Percentiles rank a stretch among this genome's conserved stretches.
Conservation (phyloP, 139 green algal species). For the Diplosphaera chodatii region DNA sequence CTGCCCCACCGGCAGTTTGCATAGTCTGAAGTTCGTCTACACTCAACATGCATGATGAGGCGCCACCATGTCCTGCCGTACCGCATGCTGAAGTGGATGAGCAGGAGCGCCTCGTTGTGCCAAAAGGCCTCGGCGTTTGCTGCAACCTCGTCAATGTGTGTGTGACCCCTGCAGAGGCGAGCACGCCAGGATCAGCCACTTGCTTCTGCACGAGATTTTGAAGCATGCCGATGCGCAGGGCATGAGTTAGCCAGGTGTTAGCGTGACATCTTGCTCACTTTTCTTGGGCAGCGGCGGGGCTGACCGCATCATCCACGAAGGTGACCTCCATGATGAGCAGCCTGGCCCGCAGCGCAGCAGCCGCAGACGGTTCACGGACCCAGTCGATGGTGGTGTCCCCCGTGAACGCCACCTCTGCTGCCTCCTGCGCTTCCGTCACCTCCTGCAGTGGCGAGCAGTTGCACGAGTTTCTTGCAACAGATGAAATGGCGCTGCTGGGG, state of each 20-base stretch:
- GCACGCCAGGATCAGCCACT: no score
- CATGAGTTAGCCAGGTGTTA: no score
- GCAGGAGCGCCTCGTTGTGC: constrained; percentile 74
- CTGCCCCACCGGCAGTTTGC: no score
- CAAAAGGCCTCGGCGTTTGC: constrained; percentile 51
- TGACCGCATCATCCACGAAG: constrained; percentile 59
- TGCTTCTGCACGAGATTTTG: no score
- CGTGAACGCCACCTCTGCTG: constrained; percentile 77
- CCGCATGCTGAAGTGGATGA: constrained; percentile 69
- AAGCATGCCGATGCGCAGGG: no score
- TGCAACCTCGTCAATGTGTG: constrained; percentile 65
- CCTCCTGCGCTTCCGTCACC: constrained; percentile 43
- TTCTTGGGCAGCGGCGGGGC: neutral
- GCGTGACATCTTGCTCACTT: no score
- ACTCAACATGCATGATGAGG: no score
- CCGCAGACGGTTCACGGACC: constrained; percentile 31
- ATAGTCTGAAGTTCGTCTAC: no score
- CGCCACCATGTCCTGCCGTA: no score
- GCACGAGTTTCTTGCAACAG: no score
- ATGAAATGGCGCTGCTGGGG: no score
- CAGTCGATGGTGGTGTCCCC: constrained; percentile 73
- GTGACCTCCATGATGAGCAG: constrained; percentile 67
- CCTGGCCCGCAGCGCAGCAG: constrained; percentile 44
- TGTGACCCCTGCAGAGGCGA: constrained; percentile 63
- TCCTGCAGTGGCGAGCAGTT: constrained; percentile 11